A percentile compares a stretch with the other conserved stretches of the same genome.
These are phyloP conservation scores for Porphyra umbilicalis DNA, from an alignment of 31 red algal species.

Conservation along the genomic window DNA sequence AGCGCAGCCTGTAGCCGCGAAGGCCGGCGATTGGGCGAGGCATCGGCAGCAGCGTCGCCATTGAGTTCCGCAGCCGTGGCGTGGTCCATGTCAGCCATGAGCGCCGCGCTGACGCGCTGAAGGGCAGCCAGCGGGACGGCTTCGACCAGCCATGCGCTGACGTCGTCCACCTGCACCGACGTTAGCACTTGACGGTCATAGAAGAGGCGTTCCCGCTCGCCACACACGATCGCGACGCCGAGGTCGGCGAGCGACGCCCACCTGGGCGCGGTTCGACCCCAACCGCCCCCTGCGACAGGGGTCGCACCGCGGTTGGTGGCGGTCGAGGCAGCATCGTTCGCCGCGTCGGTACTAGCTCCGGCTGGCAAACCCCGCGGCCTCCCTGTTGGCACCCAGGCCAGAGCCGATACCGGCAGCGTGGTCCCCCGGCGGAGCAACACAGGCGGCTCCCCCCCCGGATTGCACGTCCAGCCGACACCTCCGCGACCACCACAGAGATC, in stretches of 20 bases:
- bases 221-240: not conserved
- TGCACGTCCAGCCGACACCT: no score
- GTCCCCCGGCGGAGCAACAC: not conserved
- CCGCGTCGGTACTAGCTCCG: not conserved
- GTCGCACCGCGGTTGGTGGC: not conserved
- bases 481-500: no score
- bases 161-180: not conserved
- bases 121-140: not conserved
- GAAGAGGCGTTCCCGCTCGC: not conserved
- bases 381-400: not conserved
- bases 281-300: not conserved
- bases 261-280: not conserved
- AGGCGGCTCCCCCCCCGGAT: not conserved
- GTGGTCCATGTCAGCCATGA: not conserved
- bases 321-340: not conserved
- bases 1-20: not conserved
- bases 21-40: not conserved
- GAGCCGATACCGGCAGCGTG: not conserved
- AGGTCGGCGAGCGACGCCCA: not conserved
- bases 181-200: not conserved
- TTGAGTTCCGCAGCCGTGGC: no score
- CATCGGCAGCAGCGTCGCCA: not conserved
- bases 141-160: not conserved
- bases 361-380: not conserved
- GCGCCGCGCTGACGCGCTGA: not conserved